A percentile compares a stretch with the other conserved stretches of the same genome.
Conservation (phyloP, 768 basidiomycete genomes). For the Leccinellum luteum region DNA sequence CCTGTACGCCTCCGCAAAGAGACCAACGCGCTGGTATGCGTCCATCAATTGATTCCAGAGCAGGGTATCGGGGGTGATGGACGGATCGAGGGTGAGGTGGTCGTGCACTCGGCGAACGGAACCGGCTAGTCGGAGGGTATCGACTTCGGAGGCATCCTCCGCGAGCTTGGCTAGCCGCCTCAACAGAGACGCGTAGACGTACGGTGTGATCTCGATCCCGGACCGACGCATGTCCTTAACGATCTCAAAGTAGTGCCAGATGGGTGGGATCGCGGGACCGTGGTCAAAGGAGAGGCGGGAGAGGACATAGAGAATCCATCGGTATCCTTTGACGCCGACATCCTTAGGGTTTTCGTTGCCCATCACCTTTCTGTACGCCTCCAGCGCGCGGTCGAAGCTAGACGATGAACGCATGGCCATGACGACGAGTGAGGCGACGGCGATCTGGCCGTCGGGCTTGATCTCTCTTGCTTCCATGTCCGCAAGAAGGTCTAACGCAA, state of each 20-base stretch:
- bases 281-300: slow-evolving; percentile 53
- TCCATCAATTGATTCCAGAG: slow-evolving; percentile 88
- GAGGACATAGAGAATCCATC: slow-evolving; percentile 61
- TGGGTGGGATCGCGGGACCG: slow-evolving; percentile 38
- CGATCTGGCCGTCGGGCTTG: slow-evolving; percentile 41
- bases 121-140: slow-evolving; percentile 36
- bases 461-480: slow-evolving; percentile 63
- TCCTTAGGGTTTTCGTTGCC: slow-evolving; percentile 24
- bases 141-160: slow-evolving; percentile 22
- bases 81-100: slow-evolving; percentile 72
- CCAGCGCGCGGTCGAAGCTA: slow-evolving; percentile 56
- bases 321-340: slow-evolving; percentile 60
- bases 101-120: slow-evolving; percentile 70
- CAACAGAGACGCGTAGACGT: slow-evolving; percentile 69
- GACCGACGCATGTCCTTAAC: slow-evolving; percentile 75
- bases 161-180: slow-evolving; percentile 51
- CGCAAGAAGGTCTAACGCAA: slow-evolving; percentile 50
- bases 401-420: slow-evolving; percentile 64
- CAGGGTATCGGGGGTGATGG: slow-evolving; percentile 64
- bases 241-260: slow-evolving; percentile 66
- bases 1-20: slow-evolving; percentile 66
- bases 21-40: slow-evolving; percentile 77
- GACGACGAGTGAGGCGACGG: slow-evolving; percentile 52
- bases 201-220: slow-evolving; percentile 52
- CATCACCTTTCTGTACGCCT: slow-evolving; percentile 50